phyloP scores from a whole-genome alignment of 2,329 filamentous ascomycete species.

The Sphaerulina populicola region DNA sequence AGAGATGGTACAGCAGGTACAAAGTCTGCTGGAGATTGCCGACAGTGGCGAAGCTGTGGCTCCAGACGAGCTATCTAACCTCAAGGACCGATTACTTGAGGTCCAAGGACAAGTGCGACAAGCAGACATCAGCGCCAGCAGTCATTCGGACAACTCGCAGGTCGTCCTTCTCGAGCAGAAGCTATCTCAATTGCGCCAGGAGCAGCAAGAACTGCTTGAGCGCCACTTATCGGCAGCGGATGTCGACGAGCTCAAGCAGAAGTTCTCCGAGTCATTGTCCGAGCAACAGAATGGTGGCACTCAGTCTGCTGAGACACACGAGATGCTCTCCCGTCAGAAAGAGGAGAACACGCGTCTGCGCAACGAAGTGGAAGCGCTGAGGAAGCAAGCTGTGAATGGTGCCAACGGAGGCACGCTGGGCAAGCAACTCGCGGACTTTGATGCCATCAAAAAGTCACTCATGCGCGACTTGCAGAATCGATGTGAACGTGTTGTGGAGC shows the following conservation, averaged over 20 bases:
- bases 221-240: slow-evolving; percentile 71
- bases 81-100: slow-evolving; percentile 73
- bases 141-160: slow-evolving; percentile 52
- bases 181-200: slow-evolving; percentile 63
- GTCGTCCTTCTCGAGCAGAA: slow-evolving; percentile 65
- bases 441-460: slow-evolving; percentile 98
- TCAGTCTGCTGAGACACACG: slow-evolving; percentile 56
- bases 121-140: slow-evolving; percentile 71
- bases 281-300: slow-evolving; percentile 44
- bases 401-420: slow-evolving; percentile 64
- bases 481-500: slow-evolving; percentile 90
- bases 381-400: slow-evolving; percentile 60
- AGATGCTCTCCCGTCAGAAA: slow-evolving; percentile 66
- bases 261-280: slow-evolving; percentile 67
- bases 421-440: slow-evolving; percentile 97
- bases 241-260: slow-evolving; percentile 72
- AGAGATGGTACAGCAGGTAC: slow-evolving; percentile 74
- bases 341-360: slow-evolving; percentile 77
- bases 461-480: slow-evolving; percentile 98
- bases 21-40: slow-evolving; percentile 68
- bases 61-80: slow-evolving; percentile 67
- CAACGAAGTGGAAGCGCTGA: slow-evolving; percentile 69
- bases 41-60: slow-evolving; percentile 69
- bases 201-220: slow-evolving; percentile 76
- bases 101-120: slow-evolving; percentile 89